phyloP scores from a whole-genome alignment of 257 asterid species.

The Gynochthodes officinalis region DNA sequence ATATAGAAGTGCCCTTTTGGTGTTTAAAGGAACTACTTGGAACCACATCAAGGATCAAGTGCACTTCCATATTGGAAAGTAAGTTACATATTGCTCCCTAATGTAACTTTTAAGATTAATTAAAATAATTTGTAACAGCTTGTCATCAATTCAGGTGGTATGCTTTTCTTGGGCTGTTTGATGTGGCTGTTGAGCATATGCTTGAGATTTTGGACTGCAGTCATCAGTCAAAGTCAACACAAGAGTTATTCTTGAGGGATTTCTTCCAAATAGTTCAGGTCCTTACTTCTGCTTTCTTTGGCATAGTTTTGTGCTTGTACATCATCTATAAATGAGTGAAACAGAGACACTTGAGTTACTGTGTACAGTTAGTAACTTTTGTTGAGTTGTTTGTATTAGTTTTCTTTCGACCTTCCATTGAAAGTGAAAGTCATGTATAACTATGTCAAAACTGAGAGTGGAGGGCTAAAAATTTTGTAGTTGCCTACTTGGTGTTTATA shows the following conservation, averaged over 20 bases:
- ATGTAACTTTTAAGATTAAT: conserved; percentile 2
- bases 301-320: background rate
- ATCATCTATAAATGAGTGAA: background rate
- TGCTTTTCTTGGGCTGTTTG: conserved; percentile 83
- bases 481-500: background rate
- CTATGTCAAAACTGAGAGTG: background rate
- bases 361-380: background rate
- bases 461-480: background rate
- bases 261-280: conserved; percentile 88
- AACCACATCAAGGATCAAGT: conserved; percentile 91
- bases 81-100: conserved; percentile 29
- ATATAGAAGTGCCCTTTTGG: conserved; percentile 81
- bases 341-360: background rate
- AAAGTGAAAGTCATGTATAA: background rate
- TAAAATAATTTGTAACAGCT: conserved; percentile 23
- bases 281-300: conserved; percentile 16
- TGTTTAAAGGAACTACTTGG: conserved; percentile 87
- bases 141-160: conserved; percentile 75
- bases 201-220: conserved; percentile 84
- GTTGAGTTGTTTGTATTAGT: background rate
- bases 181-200: conserved; percentile 81
- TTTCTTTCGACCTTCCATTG: background rate
- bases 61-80: conserved; percentile 97
- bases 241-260: conserved; percentile 83
- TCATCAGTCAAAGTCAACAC: conserved; percentile 82